Percentiles rank a stretch among this genome's conserved stretches.
Evolutionary conservation across 768 basidiomycete species (phyloP).

Genomic region (Coprinopsis cinerea): DNA sequence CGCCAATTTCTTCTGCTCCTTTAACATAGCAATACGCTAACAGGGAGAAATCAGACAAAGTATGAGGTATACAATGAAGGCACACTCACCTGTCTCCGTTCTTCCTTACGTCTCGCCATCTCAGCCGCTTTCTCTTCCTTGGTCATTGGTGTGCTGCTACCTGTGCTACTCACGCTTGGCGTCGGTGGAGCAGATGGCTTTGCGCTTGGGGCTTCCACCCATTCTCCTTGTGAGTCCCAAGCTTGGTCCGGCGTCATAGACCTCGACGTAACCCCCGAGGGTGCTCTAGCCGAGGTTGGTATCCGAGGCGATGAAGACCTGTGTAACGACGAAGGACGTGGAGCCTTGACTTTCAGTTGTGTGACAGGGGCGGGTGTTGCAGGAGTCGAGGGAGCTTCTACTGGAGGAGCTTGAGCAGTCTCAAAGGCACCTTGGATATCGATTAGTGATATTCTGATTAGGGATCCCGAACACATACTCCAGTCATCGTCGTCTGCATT

Average conservation of each 20-base stretch:
- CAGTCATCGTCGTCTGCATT: slow-evolving; percentile 93
- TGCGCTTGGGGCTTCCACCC: slow-evolving; percentile 19
- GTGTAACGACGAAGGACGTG: neutral
- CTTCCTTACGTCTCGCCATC: slow-evolving; percentile 87
- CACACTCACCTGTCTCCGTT: slow-evolving; percentile 76
- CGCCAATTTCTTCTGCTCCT: slow-evolving; percentile 67
- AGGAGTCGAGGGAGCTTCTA: neutral
- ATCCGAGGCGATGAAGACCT: slow-evolving; percentile 14
- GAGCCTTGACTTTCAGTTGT: slow-evolving; percentile 3
- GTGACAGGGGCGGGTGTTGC: neutral
- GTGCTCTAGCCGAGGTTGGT: slow-evolving; percentile 11
- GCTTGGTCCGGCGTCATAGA: slow-evolving; percentile 16
- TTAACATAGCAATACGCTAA: slow-evolving; percentile 72
- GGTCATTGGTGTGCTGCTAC: slow-evolving; percentile 42
- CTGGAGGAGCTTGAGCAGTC: slow-evolving; percentile 32
- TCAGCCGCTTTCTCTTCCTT: slow-evolving; percentile 95
- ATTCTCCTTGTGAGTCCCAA: slow-evolving; percentile 22
- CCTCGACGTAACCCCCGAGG: slow-evolving; percentile 15
- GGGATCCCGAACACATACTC: slow-evolving; percentile 52
- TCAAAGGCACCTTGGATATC: slow-evolving; percentile 64
- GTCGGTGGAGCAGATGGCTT: slow-evolving; percentile 1
- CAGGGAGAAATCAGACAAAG: no score
- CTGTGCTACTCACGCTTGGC: slow-evolving; percentile 12
- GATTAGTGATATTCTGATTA: slow-evolving; percentile 1
- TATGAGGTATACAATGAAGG: no score